Base-by-base conservation (phyloP, 2,329 filamentous ascomycete species). In the Talaromyces sp. region DNA sequence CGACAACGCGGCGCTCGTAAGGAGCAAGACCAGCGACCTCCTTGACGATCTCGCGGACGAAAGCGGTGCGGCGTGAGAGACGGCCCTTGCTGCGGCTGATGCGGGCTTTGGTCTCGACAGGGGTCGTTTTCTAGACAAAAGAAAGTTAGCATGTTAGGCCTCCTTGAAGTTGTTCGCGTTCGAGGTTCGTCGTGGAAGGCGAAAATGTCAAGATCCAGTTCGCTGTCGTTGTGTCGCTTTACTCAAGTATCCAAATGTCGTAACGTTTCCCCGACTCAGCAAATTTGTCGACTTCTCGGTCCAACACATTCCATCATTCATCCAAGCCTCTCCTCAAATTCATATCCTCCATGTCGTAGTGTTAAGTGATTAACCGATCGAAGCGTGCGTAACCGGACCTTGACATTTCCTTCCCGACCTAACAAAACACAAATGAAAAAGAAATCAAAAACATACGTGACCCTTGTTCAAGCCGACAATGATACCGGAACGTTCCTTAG, bases 1-100 rank as follows among this genome's bases (percentile, higher is more conserved):
- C 94, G 78, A 99, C 96, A 73, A 99, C 91, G 78, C 94, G 92
- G 81, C 94, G 93, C 88, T 99, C 94, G 80, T 99, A 94, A 75
- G 91, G 91, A 72, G 91, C 91, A 72, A 94, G 89, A 77, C 90
- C 94, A 80, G 92, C 88, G 80, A 97, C 94, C 85, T 99, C 94
- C 86, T 95, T 96, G 80, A 96, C 91, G 78, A 99, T 89, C 77
- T 97, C 92, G 73, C 94, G 87, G 72, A 97, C 93, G 83, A 99
- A 97, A 73, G 90, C 88, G 72, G 94, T 97, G 76, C 92, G 88
- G 88, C 96, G 96, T 84, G 90, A 95, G 76, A 96, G 84, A 82
- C 94, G 90, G 72, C 94, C 94, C 87, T 97, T 97, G 83, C 88
- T 92, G 72, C 88, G 84, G 75, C 88, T 90, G 74, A 92, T 85